Evolutionary conservation across 768 basidiomycete species (phyloP).

Genomic region (Tricholoma sp.): DNA sequence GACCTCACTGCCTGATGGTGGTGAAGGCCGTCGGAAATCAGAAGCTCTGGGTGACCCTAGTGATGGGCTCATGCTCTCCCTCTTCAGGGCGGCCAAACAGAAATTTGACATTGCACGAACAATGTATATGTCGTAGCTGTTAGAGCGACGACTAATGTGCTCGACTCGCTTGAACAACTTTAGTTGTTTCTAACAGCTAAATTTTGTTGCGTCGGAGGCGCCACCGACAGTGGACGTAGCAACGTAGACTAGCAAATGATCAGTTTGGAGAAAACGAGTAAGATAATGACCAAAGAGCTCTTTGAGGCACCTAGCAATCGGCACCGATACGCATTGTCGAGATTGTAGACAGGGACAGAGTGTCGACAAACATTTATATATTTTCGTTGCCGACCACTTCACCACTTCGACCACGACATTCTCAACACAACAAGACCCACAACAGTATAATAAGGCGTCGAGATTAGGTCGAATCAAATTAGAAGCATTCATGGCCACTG

Average conservation of each 20-base stretch:
- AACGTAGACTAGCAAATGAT: constrained; percentile 4
- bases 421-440: background rate
- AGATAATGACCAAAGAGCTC: background rate
- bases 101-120: constrained; percentile 9
- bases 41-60: constrained; percentile 9
- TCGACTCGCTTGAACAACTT: background rate
- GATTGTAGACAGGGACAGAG: constrained; percentile 3
- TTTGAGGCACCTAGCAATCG: constrained; percentile 1
- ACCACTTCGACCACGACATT: constrained; percentile 2
- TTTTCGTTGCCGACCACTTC: constrained; percentile 8
- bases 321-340: constrained; percentile 10
- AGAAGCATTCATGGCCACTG: constrained; percentile 27
- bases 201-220: background rate
- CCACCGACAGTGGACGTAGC: background rate
- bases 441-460: background rate
- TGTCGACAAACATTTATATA: constrained; percentile 7
- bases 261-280: background rate
- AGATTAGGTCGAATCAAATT: background rate
- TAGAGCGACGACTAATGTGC: background rate
- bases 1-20: constrained; percentile 20
- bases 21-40: constrained; percentile 14
- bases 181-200: background rate
- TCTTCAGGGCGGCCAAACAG: constrained; percentile 9
- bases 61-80: constrained; percentile 19
- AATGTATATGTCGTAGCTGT: background rate